Conservation (phyloP, 805 yeast genomes). For the Yarrowia hollandica region DNA sequence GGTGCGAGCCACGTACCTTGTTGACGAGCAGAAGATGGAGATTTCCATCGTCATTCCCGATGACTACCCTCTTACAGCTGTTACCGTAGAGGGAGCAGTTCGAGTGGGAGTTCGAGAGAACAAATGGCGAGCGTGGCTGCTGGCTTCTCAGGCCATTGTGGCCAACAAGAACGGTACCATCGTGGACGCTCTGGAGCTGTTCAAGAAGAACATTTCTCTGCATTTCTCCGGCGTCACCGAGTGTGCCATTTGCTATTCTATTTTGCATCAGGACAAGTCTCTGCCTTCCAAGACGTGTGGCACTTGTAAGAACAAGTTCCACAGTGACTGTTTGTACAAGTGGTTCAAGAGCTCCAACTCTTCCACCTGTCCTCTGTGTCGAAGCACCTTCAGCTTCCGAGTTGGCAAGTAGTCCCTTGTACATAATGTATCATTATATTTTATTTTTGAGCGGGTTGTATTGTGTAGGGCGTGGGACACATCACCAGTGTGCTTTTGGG, state of each 20-base stretch:
- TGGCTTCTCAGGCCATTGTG: slow-evolving; percentile 83
- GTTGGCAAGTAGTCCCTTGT: slow-evolving; percentile 32
- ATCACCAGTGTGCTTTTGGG: slow-evolving; percentile 7
- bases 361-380: slow-evolving; percentile 92
- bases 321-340: slow-evolving; percentile 90
- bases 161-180: slow-evolving; percentile 56
- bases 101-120: slow-evolving; percentile 87
- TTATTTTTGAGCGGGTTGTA: background rate
- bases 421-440: background rate
- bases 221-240: slow-evolving; percentile 95
- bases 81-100: slow-evolving; percentile 72
- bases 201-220: slow-evolving; percentile 70
- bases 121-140: slow-evolving; percentile 92
- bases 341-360: slow-evolving; percentile 96
- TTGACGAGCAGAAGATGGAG: slow-evolving; percentile 86
- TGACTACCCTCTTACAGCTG: slow-evolving; percentile 74
- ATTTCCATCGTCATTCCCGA: slow-evolving; percentile 72
- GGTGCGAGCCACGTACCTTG: slow-evolving; percentile 67
- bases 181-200: slow-evolving; percentile 63
- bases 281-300: slow-evolving; percentile 85
- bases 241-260: slow-evolving; percentile 95
- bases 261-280: slow-evolving; percentile 85
- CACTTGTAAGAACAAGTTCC: slow-evolving; percentile 92
- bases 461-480: too few relatives aligned
- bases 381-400: slow-evolving; percentile 52